Evolutionary conservation across 768 basidiomycete genomes (phyloP), one percentile per base, ranked within the genome.

Genomic region (Sarcodon aspratus): DNA sequence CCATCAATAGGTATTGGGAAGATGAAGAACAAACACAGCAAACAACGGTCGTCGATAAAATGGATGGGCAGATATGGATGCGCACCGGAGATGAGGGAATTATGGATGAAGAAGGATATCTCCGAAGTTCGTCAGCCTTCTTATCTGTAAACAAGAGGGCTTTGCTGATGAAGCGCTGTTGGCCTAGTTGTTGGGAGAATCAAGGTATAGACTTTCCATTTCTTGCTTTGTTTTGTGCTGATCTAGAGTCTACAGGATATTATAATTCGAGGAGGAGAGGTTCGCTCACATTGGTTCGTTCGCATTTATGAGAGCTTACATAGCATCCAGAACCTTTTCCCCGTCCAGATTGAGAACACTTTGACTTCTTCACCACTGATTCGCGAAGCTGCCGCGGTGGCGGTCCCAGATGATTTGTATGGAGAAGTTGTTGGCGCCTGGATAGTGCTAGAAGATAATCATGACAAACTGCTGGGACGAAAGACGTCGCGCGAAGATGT

Each of bases 261-360:
- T 47, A 88, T 91, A 55, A 90, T 91, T 53, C 81, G 88, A 15
- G 88, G 86, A 13, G 88, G 88, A 53, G 88, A 91, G 72, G 84
- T 82, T 52, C 9, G 65, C 43, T 13, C 4, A 7, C 9, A 35
- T 27, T 4, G 7, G 31, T 38, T 32, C 36, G 35, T 36, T 21
- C 7, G 7, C 44, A 33, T 42, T 50, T 12, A 44, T 35, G 13
- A 46, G 9, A 6, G 36, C n/a, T 48, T 56, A 53, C 27, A 31
- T 46, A 18, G 33, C n/a, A 13, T 27, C 4, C 53, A 87, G 79
- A 87, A 94, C 63, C 66, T 93, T 48, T 85, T 86, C 63, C 83
- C 91, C 3, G 78, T 90, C 42, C 80, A 89, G 59, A 90, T 92
- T 33, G 89, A 92, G 66, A 87, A 91, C 50, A 75, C 71, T 1